Base-by-base conservation (phyloP, 2,329 filamentous ascomycete genomes). In the Onygena corvina region DNA sequence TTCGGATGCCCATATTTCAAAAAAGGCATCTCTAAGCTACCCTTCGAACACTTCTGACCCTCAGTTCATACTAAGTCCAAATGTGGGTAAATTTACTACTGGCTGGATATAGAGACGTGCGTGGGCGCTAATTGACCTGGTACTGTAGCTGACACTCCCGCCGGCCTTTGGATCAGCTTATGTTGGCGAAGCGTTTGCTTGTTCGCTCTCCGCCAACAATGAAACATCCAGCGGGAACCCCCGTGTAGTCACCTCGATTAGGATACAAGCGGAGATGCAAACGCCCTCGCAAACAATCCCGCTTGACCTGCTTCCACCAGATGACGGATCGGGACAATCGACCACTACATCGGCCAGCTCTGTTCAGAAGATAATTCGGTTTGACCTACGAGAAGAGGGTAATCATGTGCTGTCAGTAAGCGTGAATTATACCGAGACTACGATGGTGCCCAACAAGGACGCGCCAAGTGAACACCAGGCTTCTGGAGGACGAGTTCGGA, bases 161-260 rank as follows among this genome's bases (percentile, higher is more conserved):
- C 83, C 88, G 12, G 84, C 87, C 0, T 96, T 98, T 64, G 90
- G 89, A 38, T 90, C 86, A 9, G 89, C 90, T 6, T 95, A 95
- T 64, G 90, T 96, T 16, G 92, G 92, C 59, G 89, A 96, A 70
- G 87, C 83, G 0, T 96, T 98, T 68, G 83, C 83, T 55, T 98
- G 92, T 68, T 94, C 90, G 1, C 75, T 96, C 18, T 94, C 89
- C 68, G 89, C 86, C n/a, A 95, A 94, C 71, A 90, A 95, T 64
- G 90, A 96, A 61, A 67, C 81, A 1, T 58, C 64, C 16, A 56
- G 66, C 5, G 60, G 64, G 6, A 60, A 62, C 4, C 61, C 64
- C 2, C 65, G 68, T 52, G 69, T 68, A 40, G 80, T 94, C 34
- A 83, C 80, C 54, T 84, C 84, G 50, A 83, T 95, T 47, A 78